Evolutionary conservation across 2,329 filamentous ascomycete genomes (phyloP), one percentile per base, ranked within the genome.

Genomic region (Botrytis elliptica): DNA sequence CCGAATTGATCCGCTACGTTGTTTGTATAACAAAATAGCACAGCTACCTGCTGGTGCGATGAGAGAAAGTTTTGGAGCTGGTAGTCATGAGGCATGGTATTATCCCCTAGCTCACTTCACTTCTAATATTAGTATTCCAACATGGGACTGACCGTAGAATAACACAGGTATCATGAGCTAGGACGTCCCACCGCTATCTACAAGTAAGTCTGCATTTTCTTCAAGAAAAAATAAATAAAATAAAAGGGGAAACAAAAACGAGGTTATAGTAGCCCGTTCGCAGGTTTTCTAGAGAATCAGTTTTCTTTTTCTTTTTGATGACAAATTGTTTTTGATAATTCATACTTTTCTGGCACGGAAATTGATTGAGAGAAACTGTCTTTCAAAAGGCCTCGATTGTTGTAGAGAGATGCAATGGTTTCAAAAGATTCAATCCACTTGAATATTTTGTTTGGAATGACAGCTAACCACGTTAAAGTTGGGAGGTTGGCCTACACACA

Each of bases 401-500:
- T n/a, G 14, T 3, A 52, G 12, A 3, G 4, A 14, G 25, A 52
- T 52, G 1, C 4, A n/a, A 5, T 52, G 22, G 10, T 14, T 52
- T 25, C 4, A 52, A 52, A 52, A 3, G 10, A 52, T 49, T 49
- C 4, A n/a, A n/a, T 14, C 4, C 3, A n/a, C n/a, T 3, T 25
- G 49, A n/a, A 52, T 0, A 14, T 6, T 9, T 42, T 42, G 6
- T 20, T 59, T 0, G 10, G 36, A 25, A n/a, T 63, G 38, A 63
- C 25, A 42, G 60, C 60, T 63, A n/a, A 63, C n/a, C 36, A 40
- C 36, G 2, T 18, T 18, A n/a, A 1, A 63, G 36, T 55, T 82
- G 81, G 81, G 81, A 82, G 72, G 7, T 81, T 5, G 78, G 79
- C 4, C 60, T 80, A 5, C 80, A 81, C 65, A 72, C 69, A 1